These are phyloP conservation scores for Penicillium egyptiacum DNA, from an alignment of 495 filamentous ascomycete species.

Conservation along the genomic window DNA sequence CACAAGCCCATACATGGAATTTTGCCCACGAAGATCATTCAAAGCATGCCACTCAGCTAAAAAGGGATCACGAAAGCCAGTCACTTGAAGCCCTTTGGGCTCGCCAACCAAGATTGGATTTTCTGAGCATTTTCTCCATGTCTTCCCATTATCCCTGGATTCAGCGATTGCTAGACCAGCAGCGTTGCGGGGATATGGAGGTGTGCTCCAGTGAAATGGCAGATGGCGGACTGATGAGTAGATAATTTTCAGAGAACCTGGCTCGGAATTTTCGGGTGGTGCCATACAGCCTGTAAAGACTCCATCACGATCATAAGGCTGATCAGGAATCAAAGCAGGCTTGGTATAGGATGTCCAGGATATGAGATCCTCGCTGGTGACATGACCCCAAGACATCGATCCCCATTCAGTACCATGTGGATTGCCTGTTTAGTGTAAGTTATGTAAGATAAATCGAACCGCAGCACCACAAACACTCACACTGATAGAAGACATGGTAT, in stretches of 20 bases:
- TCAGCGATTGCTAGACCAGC: conserved; percentile 8
- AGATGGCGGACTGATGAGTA: conserved; percentile 18
- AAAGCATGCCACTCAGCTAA: conserved; percentile 11
- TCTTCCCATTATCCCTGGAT: conserved; percentile 15
- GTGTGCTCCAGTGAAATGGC: conserved; percentile 16
- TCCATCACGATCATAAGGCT: conserved; percentile 15
- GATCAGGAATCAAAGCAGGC: conserved; percentile 12
- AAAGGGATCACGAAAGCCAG: conserved; percentile 17
- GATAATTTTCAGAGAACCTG: conserved; percentile 15
- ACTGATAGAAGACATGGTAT: conserved; percentile 23
- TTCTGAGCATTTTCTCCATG: conserved; percentile 12
- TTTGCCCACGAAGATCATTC: conserved; percentile 10
- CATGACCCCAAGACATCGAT: conserved; percentile 20
- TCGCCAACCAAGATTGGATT: conserved; percentile 20
- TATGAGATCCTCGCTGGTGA: conserved; percentile 17
- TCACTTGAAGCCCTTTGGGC: conserved; percentile 16
- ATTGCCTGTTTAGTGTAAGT: background rate
- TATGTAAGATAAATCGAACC: too few species aligned
- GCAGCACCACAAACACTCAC: conserved; percentile 1
- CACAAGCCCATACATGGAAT: conserved; percentile 14
- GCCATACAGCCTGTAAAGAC: conserved; percentile 21
- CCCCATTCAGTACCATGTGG: conserved; percentile 22
- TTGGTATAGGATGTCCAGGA: conserved; percentile 10
- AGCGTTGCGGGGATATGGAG: conserved; percentile 8
- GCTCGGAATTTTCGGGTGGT: background rate